phyloP scores from a whole-genome alignment of 169 alveolate genomes.

The Fabrea salina region DNA sequence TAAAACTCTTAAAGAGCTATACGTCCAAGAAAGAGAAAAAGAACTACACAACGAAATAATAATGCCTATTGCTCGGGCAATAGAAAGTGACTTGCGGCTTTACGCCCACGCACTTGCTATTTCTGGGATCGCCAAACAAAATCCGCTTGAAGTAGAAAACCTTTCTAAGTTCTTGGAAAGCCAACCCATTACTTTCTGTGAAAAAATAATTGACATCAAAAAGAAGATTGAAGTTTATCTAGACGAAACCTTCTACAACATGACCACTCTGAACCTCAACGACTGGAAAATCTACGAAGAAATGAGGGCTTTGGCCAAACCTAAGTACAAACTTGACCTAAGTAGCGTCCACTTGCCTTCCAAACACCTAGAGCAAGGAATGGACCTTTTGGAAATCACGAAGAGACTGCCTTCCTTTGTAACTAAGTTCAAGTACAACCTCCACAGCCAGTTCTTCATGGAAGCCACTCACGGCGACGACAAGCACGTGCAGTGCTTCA shows the following conservation, averaged over 20 bases:
- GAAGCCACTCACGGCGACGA: conserved; percentile 74
- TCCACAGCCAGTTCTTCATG: conserved; percentile 75
- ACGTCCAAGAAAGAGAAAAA: conserved; percentile 54
- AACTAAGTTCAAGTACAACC: conserved; percentile 72
- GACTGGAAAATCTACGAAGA: conserved; percentile 85
- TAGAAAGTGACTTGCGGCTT: conserved; percentile 83
- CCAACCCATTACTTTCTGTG: conserved; percentile 69
- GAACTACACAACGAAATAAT: conserved; percentile 48
- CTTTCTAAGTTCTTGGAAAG: conserved; percentile 57
- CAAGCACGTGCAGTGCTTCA: conserved; percentile 62
- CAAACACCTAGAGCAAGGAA: conserved; percentile 76
- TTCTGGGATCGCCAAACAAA: conserved; percentile 65
- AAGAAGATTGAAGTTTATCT: conserved; percentile 70
- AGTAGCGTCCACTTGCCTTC: conserved; percentile 76
- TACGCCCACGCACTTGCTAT: conserved; percentile 77
- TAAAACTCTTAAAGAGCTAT: conserved; percentile 49
- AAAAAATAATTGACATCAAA: conserved; percentile 66
- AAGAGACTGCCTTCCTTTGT: conserved; percentile 66
- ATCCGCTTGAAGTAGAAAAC: conserved; percentile 61
- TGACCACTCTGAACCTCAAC: conserved; percentile 78
- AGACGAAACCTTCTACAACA: conserved; percentile 78
- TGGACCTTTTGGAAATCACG: conserved; percentile 74
- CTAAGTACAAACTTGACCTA: conserved; percentile 66
- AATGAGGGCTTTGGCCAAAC: conserved; percentile 77
- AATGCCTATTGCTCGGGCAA: conserved; percentile 54